These are phyloP conservation scores for Tremellales sp. DNA, from an alignment of 1,284 basidiomycete genomes.

Conservation along the genomic window DNA sequence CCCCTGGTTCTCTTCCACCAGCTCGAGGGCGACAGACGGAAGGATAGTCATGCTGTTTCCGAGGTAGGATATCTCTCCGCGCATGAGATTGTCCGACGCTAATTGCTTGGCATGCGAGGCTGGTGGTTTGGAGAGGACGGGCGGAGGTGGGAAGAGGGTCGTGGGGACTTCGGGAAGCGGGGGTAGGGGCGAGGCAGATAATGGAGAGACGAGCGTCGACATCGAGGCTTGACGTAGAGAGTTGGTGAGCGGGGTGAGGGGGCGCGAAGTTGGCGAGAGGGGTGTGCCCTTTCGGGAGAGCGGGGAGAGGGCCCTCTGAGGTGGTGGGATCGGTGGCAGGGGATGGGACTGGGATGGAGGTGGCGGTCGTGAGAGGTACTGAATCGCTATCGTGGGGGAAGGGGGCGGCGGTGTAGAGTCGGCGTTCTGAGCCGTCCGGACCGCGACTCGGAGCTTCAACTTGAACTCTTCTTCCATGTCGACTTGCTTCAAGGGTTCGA, in stretches of 20 bases:
- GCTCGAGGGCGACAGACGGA: constrained; percentile 10
- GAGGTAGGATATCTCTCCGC: not conserved
- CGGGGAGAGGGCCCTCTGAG: constrained; percentile 13
- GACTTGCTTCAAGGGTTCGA: constrained; percentile 10
- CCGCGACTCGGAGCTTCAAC: constrained; percentile 22
- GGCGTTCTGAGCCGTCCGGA: constrained; percentile 3
- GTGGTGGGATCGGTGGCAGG: constrained; percentile 1
- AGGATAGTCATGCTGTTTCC: constrained; percentile 9
- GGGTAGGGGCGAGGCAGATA: constrained; percentile 1
- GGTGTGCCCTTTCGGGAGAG: constrained; percentile 23
- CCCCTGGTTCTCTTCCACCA: constrained; percentile 22
- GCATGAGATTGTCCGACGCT: not conserved
- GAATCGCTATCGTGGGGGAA: constrained; percentile 25
- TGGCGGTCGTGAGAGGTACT: constrained; percentile 25
- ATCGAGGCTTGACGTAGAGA: constrained; percentile 36
- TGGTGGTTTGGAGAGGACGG: constrained; percentile 8
- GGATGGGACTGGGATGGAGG: not conserved
- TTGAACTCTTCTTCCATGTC: constrained; percentile 25
- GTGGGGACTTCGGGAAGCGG: not conserved
- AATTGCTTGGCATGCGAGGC: constrained; percentile 1
- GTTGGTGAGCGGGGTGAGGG: constrained; percentile 34
- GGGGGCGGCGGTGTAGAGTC: constrained; percentile 9
- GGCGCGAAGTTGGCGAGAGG: constrained; percentile 16
- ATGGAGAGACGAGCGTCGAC: constrained; percentile 14
- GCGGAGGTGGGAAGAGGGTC: constrained; percentile 17